Percentiles rank a stretch among this genome's conserved stretches.
phyloP scores from a whole-genome alignment of 2,329 filamentous ascomycete species.

The Ilyonectria mors-panacis region DNA sequence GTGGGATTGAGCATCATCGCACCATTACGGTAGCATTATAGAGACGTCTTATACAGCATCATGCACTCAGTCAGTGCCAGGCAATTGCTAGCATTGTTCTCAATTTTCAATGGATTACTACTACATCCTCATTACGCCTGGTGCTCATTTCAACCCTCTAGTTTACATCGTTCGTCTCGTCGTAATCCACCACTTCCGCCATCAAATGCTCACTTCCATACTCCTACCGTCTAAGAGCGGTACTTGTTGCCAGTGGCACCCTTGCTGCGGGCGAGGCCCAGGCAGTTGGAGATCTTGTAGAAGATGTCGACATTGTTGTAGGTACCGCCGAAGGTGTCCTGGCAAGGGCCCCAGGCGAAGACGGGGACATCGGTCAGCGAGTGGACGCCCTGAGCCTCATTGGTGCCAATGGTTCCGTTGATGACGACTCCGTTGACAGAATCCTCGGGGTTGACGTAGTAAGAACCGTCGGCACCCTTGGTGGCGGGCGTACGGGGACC shows the following conservation, averaged over 20 bases:
- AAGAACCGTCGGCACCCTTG: slow-evolving; percentile 70
- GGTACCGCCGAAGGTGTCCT: slow-evolving; percentile 80
- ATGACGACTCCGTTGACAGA: slow-evolving; percentile 76
- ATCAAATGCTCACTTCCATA: not conserved
- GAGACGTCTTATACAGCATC: not conserved
- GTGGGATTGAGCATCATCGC: not conserved
- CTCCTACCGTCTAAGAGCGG: slow-evolving; percentile 29
- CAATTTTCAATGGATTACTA: slow-evolving; percentile 12
- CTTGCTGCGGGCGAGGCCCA: slow-evolving; percentile 65
- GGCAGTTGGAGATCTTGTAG: slow-evolving; percentile 79
- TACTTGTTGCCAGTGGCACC: slow-evolving; percentile 42
- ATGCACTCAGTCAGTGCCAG: slow-evolving; percentile 1
- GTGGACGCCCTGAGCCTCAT: slow-evolving; percentile 79
- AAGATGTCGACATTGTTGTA: slow-evolving; percentile 82
- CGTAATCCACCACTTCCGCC: slow-evolving; percentile 30
- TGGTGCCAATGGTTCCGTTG: slow-evolving; percentile 80
- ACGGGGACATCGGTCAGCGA: slow-evolving; percentile 84
- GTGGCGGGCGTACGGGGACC: slow-evolving; percentile 75
- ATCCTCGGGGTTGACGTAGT: slow-evolving; percentile 79
- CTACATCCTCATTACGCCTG: slow-evolving; percentile 16
- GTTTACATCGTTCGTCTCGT: slow-evolving; percentile 31
- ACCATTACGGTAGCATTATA: slow-evolving; percentile 6
- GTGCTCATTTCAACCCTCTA: slow-evolving; percentile 8
- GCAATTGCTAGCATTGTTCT: slow-evolving; percentile 4
- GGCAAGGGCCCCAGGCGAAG: slow-evolving; percentile 84